A percentile compares a stretch with the other conserved stretches of the same genome.
Evolutionary conservation across 306 rosid species (phyloP).

Genomic region (Medicago lupulina): DNA sequence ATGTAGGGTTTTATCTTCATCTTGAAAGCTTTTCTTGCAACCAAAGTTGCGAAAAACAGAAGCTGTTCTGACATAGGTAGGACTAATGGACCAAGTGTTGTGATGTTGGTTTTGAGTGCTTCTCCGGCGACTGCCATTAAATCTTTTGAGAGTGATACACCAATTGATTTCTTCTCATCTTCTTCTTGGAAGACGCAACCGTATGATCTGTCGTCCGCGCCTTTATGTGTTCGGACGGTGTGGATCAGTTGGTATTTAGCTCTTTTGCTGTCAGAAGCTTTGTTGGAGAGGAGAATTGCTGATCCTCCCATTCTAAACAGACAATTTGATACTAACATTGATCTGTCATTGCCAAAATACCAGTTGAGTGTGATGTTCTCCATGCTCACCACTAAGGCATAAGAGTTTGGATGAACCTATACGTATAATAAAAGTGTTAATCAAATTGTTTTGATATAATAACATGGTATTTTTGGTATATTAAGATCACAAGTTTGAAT

Average conservation of each 20-base stretch:
- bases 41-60: slow-evolving; percentile 63
- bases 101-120: slow-evolving; percentile 80
- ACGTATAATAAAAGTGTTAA: neutral
- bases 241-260: slow-evolving; percentile 85
- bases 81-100: slow-evolving; percentile 83
- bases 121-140: slow-evolving; percentile 88
- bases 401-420: slow-evolving; percentile 78
- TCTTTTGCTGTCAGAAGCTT: slow-evolving; percentile 52
- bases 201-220: slow-evolving; percentile 67
- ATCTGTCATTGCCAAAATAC: slow-evolving; percentile 79
- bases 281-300: slow-evolving; percentile 78
- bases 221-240: slow-evolving; percentile 80
- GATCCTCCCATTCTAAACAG: slow-evolving; percentile 84
- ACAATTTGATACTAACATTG: slow-evolving; percentile 87
- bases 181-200: slow-evolving; percentile 75
- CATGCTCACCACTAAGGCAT: slow-evolving; percentile 89
- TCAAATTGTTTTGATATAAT: neutral
- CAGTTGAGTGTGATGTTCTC: slow-evolving; percentile 90
- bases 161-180: slow-evolving; percentile 60
- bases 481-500: slow-evolving; percentile 3
- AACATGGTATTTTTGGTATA: neutral
- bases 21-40: slow-evolving; percentile 68
- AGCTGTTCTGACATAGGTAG: slow-evolving; percentile 91
- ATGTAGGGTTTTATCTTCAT: slow-evolving; percentile 78
- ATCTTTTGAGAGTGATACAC: slow-evolving; percentile 81